Conservation (phyloP, 805 yeast species). For the Saccharomycopsis sp. region DNA sequence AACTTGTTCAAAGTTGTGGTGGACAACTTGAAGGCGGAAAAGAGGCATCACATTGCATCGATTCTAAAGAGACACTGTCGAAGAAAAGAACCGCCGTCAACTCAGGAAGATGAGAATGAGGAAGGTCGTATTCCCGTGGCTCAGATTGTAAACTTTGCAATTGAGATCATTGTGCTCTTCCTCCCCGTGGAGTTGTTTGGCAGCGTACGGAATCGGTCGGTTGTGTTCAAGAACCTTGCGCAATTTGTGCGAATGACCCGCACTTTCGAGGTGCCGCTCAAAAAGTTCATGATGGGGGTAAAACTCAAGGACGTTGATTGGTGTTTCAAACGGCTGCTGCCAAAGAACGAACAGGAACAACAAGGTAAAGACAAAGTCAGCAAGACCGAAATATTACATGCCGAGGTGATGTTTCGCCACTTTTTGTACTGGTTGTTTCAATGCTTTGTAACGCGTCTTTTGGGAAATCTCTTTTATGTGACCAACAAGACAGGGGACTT, state of each 20-base stretch:
- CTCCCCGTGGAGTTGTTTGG: constrained; percentile 51
- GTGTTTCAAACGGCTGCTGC: constrained; percentile 37
- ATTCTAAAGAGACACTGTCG: too few species aligned
- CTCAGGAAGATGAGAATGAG: too few species aligned
- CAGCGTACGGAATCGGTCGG: constrained; percentile 35
- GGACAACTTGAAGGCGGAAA: neutral
- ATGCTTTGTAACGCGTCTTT: constrained; percentile 35
- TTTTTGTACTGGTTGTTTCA: constrained; percentile 55
- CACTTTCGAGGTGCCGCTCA: constrained; percentile 30
- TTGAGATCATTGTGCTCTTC: constrained; percentile 36
- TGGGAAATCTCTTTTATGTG: constrained; percentile 54
- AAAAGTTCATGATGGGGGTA: constrained; percentile 30
- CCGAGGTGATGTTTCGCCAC: constrained; percentile 27
- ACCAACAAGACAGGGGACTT: constrained; percentile 43
- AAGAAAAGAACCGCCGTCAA: too few species aligned
- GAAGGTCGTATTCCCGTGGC: too few species aligned
- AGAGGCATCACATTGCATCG: neutral
- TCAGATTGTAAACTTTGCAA: constrained; percentile 36
- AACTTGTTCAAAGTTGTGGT: too few species aligned
- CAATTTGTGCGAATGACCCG: constrained; percentile 31
- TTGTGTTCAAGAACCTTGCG: constrained; percentile 31
- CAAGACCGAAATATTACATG: too few species aligned
- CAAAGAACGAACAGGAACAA: too few species aligned
- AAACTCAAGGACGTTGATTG: constrained; percentile 42
- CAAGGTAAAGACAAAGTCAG: too few species aligned